Evolutionary conservation across 345 rosid genomes (phyloP), one percentile per base, ranked within the genome.

Genomic region (Mallotus nudiflorus): DNA sequence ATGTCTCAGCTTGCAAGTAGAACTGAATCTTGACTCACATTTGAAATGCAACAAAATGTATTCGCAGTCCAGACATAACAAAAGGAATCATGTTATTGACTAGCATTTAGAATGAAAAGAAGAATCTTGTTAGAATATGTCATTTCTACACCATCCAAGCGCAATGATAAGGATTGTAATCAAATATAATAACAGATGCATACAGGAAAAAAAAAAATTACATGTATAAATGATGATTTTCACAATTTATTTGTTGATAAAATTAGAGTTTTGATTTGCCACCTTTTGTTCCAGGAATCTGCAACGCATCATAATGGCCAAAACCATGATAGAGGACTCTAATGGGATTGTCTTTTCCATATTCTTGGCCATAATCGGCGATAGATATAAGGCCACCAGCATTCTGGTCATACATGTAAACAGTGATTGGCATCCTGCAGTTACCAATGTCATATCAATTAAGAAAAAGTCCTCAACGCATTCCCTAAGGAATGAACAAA

Each of bases 311-410:
- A 39, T 95, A 95, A 74, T 92, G 99, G 60, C 99, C 94, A 70
- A 66, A 92, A 69, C 99, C 99, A 76, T 95, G 86, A 74, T 95
- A 95, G 6, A 95, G 75, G 59, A 92, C 88, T 71, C 84, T 77
- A 45, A 95, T 84, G 0, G 99, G 97, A 69, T 90, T 86, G 44
- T 89, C 93, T 66, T 78, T 81, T 52, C 97, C 90, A 16, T 92
- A 95, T 67, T 92, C 97, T 74, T 88, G 90, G 45, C 99, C 99
- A 61, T 95, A 95, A 72, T 95, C 97, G 0, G 97, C 96, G 33
- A 92, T 95, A 37, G 79, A 50, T 77, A 92, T 89, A 66, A 95
- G 76, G 67, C 97, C 99, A 42, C 91, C 90, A 1, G 88, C 87
- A 62, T 83, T 85, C 40, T 77, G 67, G 62, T 95, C 97, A 33